Evolutionary conservation across 139 green algal species (phyloP).

Genomic region (Micractinium sp.): DNA sequence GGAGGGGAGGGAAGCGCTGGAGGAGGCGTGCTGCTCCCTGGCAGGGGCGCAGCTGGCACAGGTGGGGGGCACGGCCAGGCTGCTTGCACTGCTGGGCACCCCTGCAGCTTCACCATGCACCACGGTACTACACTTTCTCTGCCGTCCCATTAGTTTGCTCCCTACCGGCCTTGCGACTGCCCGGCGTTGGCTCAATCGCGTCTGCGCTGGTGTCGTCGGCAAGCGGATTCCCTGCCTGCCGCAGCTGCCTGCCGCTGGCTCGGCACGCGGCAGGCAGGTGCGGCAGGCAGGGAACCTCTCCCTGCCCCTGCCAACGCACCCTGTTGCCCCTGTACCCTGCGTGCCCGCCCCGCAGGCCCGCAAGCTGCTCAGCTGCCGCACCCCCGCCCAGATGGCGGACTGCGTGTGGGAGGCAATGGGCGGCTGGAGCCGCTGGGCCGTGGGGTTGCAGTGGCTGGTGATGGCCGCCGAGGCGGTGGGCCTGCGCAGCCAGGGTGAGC

Average conservation of each 20-base stretch:
- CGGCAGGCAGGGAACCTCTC: no score
- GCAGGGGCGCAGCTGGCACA: not conserved
- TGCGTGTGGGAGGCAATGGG: not conserved
- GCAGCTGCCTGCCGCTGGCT: not conserved
- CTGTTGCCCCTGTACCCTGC: not conserved
- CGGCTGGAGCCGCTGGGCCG: conserved; percentile 35
- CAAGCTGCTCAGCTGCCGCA: not conserved
- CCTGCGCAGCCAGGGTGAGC: not conserved
- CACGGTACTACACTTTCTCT: no score
- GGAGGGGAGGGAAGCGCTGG: conserved; percentile 14
- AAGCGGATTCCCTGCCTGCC: not conserved
- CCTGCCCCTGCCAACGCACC: not conserved
- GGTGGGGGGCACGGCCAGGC: no score
- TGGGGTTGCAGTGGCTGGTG: conserved; percentile 33
- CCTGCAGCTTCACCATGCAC: not conserved
- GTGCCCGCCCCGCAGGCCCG: not conserved
- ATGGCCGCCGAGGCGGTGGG: not conserved
- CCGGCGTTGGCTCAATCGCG: not conserved
- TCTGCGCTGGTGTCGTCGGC: no score
- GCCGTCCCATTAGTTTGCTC: not conserved
- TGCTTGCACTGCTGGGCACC: no score
- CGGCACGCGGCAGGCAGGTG: no score
- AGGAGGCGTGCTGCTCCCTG: conserved; percentile 1
- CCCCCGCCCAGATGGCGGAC: not conserved
- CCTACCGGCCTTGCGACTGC: not conserved